Conservation (phyloP, 345 rosid species). For the Hibiscus mutabilis region DNA sequence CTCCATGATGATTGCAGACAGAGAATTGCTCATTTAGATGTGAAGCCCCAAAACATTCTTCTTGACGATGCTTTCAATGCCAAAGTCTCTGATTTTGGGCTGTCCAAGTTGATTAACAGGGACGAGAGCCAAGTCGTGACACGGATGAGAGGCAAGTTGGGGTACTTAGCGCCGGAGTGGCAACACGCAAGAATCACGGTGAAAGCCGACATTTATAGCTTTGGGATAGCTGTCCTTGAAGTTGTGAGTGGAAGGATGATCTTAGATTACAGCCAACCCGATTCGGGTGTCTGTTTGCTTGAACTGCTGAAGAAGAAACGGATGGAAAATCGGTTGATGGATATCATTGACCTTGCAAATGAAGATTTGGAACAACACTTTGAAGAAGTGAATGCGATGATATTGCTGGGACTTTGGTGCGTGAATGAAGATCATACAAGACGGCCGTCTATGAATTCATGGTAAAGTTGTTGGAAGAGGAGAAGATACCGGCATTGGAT, state of each 20-base stretch:
- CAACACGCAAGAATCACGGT: background rate
- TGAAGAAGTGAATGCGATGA: background rate
- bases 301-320: background rate
- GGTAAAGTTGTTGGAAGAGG: background rate
- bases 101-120: background rate
- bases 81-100: background rate
- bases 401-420: background rate
- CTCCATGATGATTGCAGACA: conserved; percentile 2
- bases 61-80: background rate
- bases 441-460: background rate
- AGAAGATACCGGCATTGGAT: background rate
- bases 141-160: background rate
- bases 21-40: background rate
- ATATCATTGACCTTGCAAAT: background rate
- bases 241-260: background rate
- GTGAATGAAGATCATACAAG: conserved; percentile 2
- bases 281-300: background rate
- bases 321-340: background rate
- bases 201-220: background rate
- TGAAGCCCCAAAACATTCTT: conserved; percentile 10
- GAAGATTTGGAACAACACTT: background rate
- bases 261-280: background rate
- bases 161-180: conserved; percentile 7
- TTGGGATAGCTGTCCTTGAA: background rate
- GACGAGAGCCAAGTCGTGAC: background rate